Base-by-base conservation (phyloP, 192 early-diverging fungal species). In the Podila epicladia region DNA sequence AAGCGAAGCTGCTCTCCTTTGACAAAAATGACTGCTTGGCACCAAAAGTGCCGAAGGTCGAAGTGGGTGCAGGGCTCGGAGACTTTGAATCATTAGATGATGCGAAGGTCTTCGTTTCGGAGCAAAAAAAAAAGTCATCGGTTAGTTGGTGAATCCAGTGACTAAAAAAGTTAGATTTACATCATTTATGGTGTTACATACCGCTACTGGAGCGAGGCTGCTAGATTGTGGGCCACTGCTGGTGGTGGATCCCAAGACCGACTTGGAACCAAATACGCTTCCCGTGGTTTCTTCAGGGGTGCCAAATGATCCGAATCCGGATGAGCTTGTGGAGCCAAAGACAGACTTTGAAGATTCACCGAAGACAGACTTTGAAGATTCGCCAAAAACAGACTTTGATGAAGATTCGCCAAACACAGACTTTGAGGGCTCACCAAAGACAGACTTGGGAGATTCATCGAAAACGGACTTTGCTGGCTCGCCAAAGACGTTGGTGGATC, bases 201-300 rank as follows among this genome's bases (percentile, higher is more conserved):
- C 41, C 4, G 41, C 11, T 45, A 45, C 41, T 45, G 41, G 41
- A 15, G 41, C 41, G 41, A 45, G 41, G 41, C 41, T 45, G 41
- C 13, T 17, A 17, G 41, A 45, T 45, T 45, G 41, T 45, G 41
- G 15, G 41, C 41, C 41, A 45, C 53, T 55, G 53, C n/a, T 5
- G 70, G 9, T 50, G 64, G 28, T n/a, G 26, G 58, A 80, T 45
- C 77, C 77, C 32, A 80, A 28, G 12, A 80, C 65, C 5, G 77
- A 80, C 31, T 35, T 69, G 9, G 77, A 41, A 31, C 77, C 77
- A 57, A 80, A 80, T 0, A 80, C 63, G 45, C 71, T 80, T 4
- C 77, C 77, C 19, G 71, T 65, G 9, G 77, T 73, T 32, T 71
- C 72, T 24, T 80, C 77, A 15, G 63, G 35, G 5, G 70, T 28